Base-by-base conservation (phyloP, 2,329 filamentous ascomycete genomes). In the Fusarium redolens region DNA sequence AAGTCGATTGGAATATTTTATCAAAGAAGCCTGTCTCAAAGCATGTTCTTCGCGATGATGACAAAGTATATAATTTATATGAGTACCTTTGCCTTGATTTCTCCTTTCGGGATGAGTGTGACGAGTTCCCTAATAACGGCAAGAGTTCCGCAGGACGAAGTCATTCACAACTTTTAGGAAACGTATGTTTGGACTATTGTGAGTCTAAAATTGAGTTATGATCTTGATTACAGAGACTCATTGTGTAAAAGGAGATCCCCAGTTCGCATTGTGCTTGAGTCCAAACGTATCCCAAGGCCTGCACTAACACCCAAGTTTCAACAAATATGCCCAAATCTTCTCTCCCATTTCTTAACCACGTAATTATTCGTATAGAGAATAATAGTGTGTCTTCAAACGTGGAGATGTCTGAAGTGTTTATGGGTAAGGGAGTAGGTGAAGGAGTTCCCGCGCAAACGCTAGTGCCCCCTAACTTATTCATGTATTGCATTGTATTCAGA, bases 241-340 rank as follows among this genome's bases (percentile, higher is more conserved):
- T 28, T 30, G 33, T 37, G 9, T 18, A 15, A 20, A 40, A 25
- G 12, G 18, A 10, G 13, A 35, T 54, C 50, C 28, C 33, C 22
- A 28, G 18, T 54, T 54, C 25, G 50, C 50, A 28, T 35, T 54
- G 28, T 35, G 22, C 50, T 7, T n/a, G 22, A 38, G 18, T 28
- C 22, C 51, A 68, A 61, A 33, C 37, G 51, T 40, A 35, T 28
- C 50, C 37, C 8, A 11, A 15, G 44, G 20, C 70, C 62, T 58
- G 64, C 51, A 72, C 54, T 55, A 65, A 33, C 30, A 28, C 37
- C 18, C 41, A 55, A 51, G 64, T 58, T 61, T 35, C 45, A 25
- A 41, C 43, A 35, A 54, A 50, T 62, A 73, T 59, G 48, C 33
- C 30, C 20, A n/a, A 51, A 33, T 45, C 30, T 12, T 37, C 37